Evolutionary conservation across 305 asterid genomes (phyloP), one percentile per base, ranked within the genome.

Genomic region (Solanum hybrid): DNA sequence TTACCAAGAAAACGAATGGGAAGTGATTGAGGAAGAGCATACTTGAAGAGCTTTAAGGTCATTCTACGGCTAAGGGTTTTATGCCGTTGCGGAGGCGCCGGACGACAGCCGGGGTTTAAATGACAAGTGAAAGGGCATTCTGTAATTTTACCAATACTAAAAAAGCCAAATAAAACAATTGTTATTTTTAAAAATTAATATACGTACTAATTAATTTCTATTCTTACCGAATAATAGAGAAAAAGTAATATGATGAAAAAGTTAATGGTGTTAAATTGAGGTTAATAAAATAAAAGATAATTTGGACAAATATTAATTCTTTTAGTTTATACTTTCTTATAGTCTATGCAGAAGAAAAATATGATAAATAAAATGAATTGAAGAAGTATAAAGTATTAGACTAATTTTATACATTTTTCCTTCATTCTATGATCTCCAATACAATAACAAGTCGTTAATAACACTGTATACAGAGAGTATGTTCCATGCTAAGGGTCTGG

Each of bases 31-130:
- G 29, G 7, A 84, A 89, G 87, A 90, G 92, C 94, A 86, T 71
- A 39, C 87, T 89, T 89, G 89, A 93, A 93, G 89, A 94, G 86
- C 64, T 91, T 88, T 82, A 80, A 90, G 92, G 91, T 92, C 98
- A 96, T 96, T 85, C 76, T 85, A 85, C 76, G 77, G 46, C 46
- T 20, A 57, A 85, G 88, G 77, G 88, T 73, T 84, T 16, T 82
- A 82, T 28, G 35, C 71, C 37, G 26, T 35, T 78, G 29, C 74
- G 40, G 88, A 22, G 77, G 77, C 77, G 46, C 88, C 88, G 46
- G 74, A 51, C 74, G 87, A 83, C 37, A 10, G 20, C 87, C 87
- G 73, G 8, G 73, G 35, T 83, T 83, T 42, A 83, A 83, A 28
- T 46, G 75, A 51, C 87, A 29, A 84, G 31, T 46, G 87, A 46